Evolutionary conservation across 2,329 filamentous ascomycete species (phyloP).

Genomic region (Orbilia ellipsospora): DNA sequence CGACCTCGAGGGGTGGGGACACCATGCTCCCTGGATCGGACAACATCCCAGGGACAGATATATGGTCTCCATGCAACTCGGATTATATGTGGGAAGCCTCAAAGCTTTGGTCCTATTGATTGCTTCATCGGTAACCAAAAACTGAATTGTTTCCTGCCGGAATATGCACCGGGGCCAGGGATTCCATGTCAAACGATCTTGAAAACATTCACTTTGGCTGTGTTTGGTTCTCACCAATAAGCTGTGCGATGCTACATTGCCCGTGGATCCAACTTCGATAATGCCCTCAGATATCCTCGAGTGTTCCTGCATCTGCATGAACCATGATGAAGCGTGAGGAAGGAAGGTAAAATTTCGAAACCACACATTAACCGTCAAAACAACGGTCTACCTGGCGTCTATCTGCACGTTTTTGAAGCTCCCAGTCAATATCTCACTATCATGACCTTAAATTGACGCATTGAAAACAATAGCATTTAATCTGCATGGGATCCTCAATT

Average conservation of each 20-base stretch:
- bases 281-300: slow-evolving; percentile 19
- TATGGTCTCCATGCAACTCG: slow-evolving; percentile 6
- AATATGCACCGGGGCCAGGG: slow-evolving; percentile 29
- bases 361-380: slow-evolving; percentile 44
- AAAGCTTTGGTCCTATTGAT: slow-evolving; percentile 15
- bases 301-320: slow-evolving; percentile 55
- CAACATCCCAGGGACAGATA: slow-evolving; percentile 5
- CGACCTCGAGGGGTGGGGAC: not conserved
- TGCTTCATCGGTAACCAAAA: slow-evolving; percentile 17
- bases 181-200: slow-evolving; percentile 41
- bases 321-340: slow-evolving; percentile 15
- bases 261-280: slow-evolving; percentile 39
- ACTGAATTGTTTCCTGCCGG: slow-evolving; percentile 14
- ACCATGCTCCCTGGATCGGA: slow-evolving; percentile 11
- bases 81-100: slow-evolving; percentile 8
- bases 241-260: slow-evolving; percentile 34
- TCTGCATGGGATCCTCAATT: slow-evolving; percentile 44
- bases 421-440: slow-evolving; percentile 27
- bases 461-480: slow-evolving; percentile 27
- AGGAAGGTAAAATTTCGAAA: slow-evolving; percentile 25
- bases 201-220: slow-evolving; percentile 22
- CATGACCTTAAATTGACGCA: slow-evolving; percentile 42
- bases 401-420: slow-evolving; percentile 25
- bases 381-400: slow-evolving; percentile 46
- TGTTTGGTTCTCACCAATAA: slow-evolving; percentile 31